Evolutionary conservation across 148 eudicot genomes (phyloP).

Genomic region (Camellia lanceoleosa): DNA sequence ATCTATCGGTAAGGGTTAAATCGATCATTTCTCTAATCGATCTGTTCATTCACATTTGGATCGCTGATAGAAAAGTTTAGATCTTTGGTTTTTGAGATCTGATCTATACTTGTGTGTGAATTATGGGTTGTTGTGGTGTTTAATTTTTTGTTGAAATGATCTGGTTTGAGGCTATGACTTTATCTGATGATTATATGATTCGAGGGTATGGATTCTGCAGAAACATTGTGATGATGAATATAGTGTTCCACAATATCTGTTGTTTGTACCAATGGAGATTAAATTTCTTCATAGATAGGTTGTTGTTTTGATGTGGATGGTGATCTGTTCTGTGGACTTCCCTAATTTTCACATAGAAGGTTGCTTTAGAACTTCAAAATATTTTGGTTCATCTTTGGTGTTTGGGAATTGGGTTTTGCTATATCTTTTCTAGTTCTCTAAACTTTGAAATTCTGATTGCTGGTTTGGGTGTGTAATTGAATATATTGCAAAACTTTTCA

Average conservation of each 20-base stretch:
- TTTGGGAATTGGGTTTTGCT: neutral
- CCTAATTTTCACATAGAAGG: neutral
- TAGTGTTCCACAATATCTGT: neutral
- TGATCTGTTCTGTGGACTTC: neutral
- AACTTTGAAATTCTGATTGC: neutral
- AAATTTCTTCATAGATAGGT: neutral
- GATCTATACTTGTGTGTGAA: neutral
- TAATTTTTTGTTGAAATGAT: neutral
- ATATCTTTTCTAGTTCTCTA: neutral
- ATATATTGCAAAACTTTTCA: neutral
- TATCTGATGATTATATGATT: neutral
- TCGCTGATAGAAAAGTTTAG: neutral
- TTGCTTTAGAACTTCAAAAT: neutral
- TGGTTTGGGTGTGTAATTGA: neutral
- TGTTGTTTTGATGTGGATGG: neutral
- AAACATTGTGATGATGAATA: neutral
- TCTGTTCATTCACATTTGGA: neutral
- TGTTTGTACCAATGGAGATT: neutral
- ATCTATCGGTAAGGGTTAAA: neutral
- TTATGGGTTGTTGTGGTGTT: neutral
- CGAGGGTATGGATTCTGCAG: neutral
- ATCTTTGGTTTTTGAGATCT: neutral
- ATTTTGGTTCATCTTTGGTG: neutral
- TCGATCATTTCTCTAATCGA: neutral
- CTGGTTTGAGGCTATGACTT: neutral